Conservation (phyloP, 495 filamentous ascomycete species). For the Parmelia sp. region DNA sequence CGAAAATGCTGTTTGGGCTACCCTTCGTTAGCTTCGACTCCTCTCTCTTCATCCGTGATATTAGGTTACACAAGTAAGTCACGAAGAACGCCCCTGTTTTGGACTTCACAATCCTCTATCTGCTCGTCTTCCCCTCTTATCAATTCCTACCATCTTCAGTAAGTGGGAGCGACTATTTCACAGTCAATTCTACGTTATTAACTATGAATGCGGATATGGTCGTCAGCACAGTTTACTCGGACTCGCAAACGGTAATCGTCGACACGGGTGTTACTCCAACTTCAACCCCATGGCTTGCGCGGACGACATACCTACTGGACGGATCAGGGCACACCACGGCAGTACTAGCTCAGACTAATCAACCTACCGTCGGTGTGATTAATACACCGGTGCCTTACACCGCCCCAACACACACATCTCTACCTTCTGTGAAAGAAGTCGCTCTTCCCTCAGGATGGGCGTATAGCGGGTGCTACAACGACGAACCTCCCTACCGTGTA, state of each 20-base stretch:
- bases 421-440: not conserved
- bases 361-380: slow-evolving; percentile 1
- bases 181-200: not conserved
- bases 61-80: not conserved
- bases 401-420: not conserved
- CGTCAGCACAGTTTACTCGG: slow-evolving; percentile 5
- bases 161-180: not conserved
- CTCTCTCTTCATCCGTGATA: not conserved
- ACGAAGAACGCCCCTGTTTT: not conserved
- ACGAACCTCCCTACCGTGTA: not conserved
- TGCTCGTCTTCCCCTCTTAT: not conserved
- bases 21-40: not conserved
- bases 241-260: slow-evolving; percentile 8
- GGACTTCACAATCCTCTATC: not conserved
- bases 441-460: not conserved
- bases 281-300: slow-evolving; percentile 11
- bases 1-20: not conserved
- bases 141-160: not conserved
- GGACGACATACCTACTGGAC: slow-evolving; percentile 11
- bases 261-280: slow-evolving; percentile 1
- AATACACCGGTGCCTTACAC: slow-evolving; percentile 4
- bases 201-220: not conserved
- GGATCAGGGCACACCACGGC: slow-evolving; percentile 7
- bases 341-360: slow-evolving; percentile 7
- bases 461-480: not conserved